phyloP scores from a whole-genome alignment of 169 alveolate genomes.

The Babesia bovis region DNA sequence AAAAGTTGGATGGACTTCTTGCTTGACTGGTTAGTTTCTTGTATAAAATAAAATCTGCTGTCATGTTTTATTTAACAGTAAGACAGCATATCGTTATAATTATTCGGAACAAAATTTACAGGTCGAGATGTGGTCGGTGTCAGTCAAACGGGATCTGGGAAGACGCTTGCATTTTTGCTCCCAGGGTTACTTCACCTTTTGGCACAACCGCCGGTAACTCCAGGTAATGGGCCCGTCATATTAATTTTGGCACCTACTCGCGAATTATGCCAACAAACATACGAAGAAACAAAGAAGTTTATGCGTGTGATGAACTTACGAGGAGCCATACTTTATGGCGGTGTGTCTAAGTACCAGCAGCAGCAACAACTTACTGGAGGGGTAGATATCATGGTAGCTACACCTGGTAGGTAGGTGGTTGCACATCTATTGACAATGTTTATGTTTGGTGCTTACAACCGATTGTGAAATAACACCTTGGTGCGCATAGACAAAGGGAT shows the following conservation, averaged over 20 bases:
- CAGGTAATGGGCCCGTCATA: constrained; percentile 51
- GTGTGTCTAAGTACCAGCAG: constrained; percentile 78
- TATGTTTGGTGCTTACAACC: too few species aligned
- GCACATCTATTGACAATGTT: not conserved
- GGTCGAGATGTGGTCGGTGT: constrained; percentile 94
- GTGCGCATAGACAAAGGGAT: too few species aligned
- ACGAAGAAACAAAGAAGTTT: constrained; percentile 71
- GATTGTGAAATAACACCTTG: too few species aligned
- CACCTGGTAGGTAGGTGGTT: constrained; percentile 91
- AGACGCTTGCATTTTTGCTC: constrained; percentile 90
- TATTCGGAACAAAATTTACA: constrained; percentile 55
- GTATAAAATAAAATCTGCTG: not conserved
- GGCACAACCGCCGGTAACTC: constrained; percentile 73
- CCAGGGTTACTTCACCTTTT: constrained; percentile 89
- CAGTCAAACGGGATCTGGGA: constrained; percentile 96
- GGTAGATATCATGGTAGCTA: constrained; percentile 92
- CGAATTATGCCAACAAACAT: constrained; percentile 86
- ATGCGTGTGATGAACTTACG: constrained; percentile 69
- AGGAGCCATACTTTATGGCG: constrained; percentile 84
- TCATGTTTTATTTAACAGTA: not conserved
- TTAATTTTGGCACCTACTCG: constrained; percentile 86
- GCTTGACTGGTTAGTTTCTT: constrained; percentile 54
- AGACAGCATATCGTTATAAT: not conserved
- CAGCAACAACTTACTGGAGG: constrained; percentile 83
- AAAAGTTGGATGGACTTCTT: constrained; percentile 79